Conservation (phyloP, 2,329 filamentous ascomycete genomes). For the Cercospora sesami region DNA sequence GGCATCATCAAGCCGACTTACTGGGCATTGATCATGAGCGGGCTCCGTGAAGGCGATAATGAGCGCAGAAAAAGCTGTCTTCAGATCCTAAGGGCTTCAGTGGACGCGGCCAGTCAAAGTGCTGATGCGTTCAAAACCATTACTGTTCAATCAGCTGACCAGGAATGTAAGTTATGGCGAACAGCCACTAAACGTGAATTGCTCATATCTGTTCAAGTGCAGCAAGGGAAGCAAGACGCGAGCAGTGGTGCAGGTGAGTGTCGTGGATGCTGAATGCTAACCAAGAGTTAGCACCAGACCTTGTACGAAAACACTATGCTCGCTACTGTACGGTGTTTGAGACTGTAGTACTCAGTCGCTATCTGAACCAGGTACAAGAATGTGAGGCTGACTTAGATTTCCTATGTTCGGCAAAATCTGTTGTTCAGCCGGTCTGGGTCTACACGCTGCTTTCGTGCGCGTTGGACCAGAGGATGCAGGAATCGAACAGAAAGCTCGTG, state of each 20-base stretch:
- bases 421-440: slow-evolving; percentile 45
- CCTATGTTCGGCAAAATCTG: slow-evolving; percentile 40
- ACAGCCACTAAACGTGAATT: not conserved
- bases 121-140: slow-evolving; percentile 5
- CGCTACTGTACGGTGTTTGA: slow-evolving; percentile 50
- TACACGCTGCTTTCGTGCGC: slow-evolving; percentile 46
- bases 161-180: slow-evolving; percentile 7
- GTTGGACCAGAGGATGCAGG: slow-evolving; percentile 45
- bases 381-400: slow-evolving; percentile 47
- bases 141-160: not conserved
- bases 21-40: slow-evolving; percentile 43
- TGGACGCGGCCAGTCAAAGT: slow-evolving; percentile 35
- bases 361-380: slow-evolving; percentile 51
- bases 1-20: slow-evolving; percentile 35
- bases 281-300: slow-evolving; percentile 7
- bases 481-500: slow-evolving; percentile 49
- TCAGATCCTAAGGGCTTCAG: slow-evolving; percentile 46
- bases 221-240: not conserved
- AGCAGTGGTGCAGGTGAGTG: slow-evolving; percentile 21
- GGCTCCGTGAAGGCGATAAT: slow-evolving; percentile 45
- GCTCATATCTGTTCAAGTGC: not conserved
- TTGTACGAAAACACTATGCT: slow-evolving; percentile 41
- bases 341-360: slow-evolving; percentile 51
- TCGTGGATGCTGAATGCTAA: slow-evolving; percentile 12
- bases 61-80: slow-evolving; percentile 51